Base-by-base conservation (phyloP, 2,329 filamentous ascomycete species). In the Arachnopeziza araneosa region DNA sequence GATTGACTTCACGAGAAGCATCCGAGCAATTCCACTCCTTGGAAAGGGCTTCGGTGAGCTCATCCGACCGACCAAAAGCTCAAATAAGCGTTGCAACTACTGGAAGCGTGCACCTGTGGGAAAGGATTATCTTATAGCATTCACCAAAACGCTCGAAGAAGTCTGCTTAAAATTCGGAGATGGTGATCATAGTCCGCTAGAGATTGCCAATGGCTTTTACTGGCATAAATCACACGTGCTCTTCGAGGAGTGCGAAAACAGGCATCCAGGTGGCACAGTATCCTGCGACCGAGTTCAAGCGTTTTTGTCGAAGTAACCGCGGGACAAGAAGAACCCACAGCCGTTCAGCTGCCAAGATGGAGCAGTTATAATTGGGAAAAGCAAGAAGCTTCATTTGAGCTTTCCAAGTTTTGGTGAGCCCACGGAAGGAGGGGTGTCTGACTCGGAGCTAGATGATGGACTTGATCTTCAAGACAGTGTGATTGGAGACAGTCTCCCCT, bases 1-100 rank as follows among this genome's bases (percentile, higher is more conserved):
- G 60, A 52, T 63, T 3, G 60, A 60, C 24, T 60, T 63, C 32
- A 52, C 24, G 2, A 26, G 49, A 10, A 50, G 24, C 22, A 63
- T 60, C 17, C 6, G 30, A 9, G 59, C 58, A 32, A 53, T 60
- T 14, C 55, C 56, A 23, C 56, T 63, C 1, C n/a, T 63, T 6
- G 61, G 52, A 26, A 51, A 50, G 23, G 58, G 58, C 1, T 63
- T 63, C 50, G 61, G 61, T 22, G 56, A 59, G 17, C 6, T 63
- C 17, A 59, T 63, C 14, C 17, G 21, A 19, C 58, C 59, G 9
- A 14, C 3, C 17, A 30, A 52, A 22, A 6, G 3, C 2, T 52
- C 24, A 8, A 24, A 52, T 23, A 24, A 24, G 22, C 24, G 44
- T 21, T 55, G 53, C 32, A 24, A 22, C n/a, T 14, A 24, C 19